A percentile compares a stretch with the other conserved stretches of the same genome.
phyloP scores from a whole-genome alignment of 1,284 basidiomycete genomes.

The Heterobasidion irregulare region DNA sequence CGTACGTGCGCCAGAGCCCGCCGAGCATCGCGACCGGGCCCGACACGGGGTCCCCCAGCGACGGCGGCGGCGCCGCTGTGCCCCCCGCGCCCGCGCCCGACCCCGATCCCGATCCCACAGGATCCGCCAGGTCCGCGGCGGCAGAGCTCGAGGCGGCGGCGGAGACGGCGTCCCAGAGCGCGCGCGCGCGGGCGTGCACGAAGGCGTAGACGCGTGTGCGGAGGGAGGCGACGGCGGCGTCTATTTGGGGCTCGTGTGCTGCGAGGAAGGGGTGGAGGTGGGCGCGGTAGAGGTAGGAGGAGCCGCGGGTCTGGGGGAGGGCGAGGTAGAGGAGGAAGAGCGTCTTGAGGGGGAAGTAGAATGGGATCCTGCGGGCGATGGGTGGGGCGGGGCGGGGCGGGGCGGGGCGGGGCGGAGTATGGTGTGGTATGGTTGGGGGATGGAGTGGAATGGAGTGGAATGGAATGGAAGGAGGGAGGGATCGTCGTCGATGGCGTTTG shows the following conservation, averaged over 20 bases:
- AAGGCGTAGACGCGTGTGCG: conserved; percentile 54
- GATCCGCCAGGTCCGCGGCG: neutral
- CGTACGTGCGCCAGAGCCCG: conserved; percentile 67
- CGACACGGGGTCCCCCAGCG: conserved; percentile 44
- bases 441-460: too few relatives aligned
- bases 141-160: neutral
- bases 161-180: conserved; percentile 49
- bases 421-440: too few relatives aligned
- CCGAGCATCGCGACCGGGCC: conserved; percentile 56
- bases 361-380: conserved; percentile 90
- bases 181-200: conserved; percentile 53
- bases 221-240: conserved; percentile 58
- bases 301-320: conserved; percentile 83
- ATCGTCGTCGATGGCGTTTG: neutral
- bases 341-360: conserved; percentile 82
- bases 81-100: conserved; percentile 1
- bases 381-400: neutral
- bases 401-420: neutral
- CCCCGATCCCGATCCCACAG: neutral
- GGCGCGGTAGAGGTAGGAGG: conserved; percentile 70
- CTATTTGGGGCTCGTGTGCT: conserved; percentile 73
- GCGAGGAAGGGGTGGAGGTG: conserved; percentile 77
- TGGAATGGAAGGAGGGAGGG: conserved; percentile 1
- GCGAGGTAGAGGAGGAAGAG: conserved; percentile 83
- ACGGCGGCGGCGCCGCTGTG: conserved; percentile 29